These are phyloP conservation scores for Candida gorgasii DNA, from an alignment of 805 yeast genomes.

Conservation along the genomic window DNA sequence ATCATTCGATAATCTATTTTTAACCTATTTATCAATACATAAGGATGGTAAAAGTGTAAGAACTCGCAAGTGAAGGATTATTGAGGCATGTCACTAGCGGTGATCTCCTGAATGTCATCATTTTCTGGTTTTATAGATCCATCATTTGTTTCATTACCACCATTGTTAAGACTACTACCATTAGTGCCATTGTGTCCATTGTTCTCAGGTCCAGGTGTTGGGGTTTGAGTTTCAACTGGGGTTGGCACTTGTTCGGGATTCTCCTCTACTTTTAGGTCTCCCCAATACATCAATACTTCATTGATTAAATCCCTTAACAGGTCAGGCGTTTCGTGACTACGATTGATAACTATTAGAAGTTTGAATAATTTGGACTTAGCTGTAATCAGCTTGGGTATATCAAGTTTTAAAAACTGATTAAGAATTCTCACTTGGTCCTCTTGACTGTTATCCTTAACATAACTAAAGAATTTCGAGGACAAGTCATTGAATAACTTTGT, in stretches of 20 bases:
- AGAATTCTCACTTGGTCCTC: slow-evolving; percentile 15
- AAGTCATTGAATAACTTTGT: slow-evolving; percentile 16
- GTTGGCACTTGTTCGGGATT: slow-evolving; percentile 15
- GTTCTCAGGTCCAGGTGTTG: slow-evolving; percentile 2
- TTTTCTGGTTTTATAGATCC: too few species aligned
- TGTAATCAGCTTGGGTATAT: slow-evolving; percentile 30
- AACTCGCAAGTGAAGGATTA: too few species aligned
- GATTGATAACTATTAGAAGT: slow-evolving; percentile 29
- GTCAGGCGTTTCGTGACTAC: slow-evolving; percentile 18
- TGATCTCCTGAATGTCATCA: not conserved
- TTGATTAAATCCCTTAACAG: slow-evolving; percentile 12
- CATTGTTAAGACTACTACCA: not conserved
- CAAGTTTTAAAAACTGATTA: slow-evolving; percentile 19
- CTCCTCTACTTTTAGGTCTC: slow-evolving; percentile 19
- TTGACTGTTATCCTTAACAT: slow-evolving; percentile 16
- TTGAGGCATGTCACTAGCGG: not conserved
- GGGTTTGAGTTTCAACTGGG: not conserved
- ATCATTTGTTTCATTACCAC: not conserved
- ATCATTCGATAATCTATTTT: too few species aligned
- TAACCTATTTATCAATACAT: not conserved
- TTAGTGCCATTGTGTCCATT: slow-evolving; percentile 1
- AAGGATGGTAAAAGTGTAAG: too few species aligned
- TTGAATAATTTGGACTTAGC: slow-evolving; percentile 31
- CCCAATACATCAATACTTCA: slow-evolving; percentile 21
- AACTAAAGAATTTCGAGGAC: slow-evolving; percentile 1